Evolutionary conservation across 371 early-diverging fungal species (phyloP).

Genomic region (Agmasoma carcini): DNA sequence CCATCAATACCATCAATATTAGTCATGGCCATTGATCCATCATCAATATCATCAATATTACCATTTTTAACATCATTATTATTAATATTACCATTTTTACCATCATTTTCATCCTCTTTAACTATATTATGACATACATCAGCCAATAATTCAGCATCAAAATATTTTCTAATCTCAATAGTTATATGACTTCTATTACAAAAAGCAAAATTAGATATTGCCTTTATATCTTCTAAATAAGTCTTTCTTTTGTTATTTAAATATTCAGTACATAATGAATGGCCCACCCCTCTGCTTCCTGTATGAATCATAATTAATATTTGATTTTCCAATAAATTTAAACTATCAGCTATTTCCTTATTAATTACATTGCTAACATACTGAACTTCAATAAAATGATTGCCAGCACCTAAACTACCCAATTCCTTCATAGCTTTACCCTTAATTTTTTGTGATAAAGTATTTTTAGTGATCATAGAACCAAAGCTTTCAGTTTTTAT

Average conservation of each 20-base stretch:
- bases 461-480: conserved; percentile 11
- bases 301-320: conserved; percentile 50
- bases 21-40: too few species aligned
- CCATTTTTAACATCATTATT: too few species aligned
- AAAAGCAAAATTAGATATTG: conserved; percentile 53
- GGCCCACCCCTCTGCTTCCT: conserved; percentile 52
- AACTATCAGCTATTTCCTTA: conserved; percentile 15
- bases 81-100: too few species aligned
- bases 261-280: conserved; percentile 32
- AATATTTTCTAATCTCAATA: conserved; percentile 22
- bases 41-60: too few species aligned
- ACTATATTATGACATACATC: conserved; percentile 53
- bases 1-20: too few species aligned
- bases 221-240: conserved; percentile 37
- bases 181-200: conserved; percentile 50
- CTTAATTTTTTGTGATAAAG: conserved; percentile 42
- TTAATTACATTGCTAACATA: conserved; percentile 45
- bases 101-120: conserved; percentile 25
- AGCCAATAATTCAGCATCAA: conserved; percentile 43
- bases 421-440: conserved; percentile 41
- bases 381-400: conserved; percentile 54
- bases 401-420: conserved; percentile 52
- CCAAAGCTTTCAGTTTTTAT: conserved; percentile 46
- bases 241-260: conserved; percentile 29
- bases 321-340: conserved; percentile 36